Evolutionary conservation across 352 stramenopile species (phyloP).

Genomic region (Phytopythium sindhum): DNA sequence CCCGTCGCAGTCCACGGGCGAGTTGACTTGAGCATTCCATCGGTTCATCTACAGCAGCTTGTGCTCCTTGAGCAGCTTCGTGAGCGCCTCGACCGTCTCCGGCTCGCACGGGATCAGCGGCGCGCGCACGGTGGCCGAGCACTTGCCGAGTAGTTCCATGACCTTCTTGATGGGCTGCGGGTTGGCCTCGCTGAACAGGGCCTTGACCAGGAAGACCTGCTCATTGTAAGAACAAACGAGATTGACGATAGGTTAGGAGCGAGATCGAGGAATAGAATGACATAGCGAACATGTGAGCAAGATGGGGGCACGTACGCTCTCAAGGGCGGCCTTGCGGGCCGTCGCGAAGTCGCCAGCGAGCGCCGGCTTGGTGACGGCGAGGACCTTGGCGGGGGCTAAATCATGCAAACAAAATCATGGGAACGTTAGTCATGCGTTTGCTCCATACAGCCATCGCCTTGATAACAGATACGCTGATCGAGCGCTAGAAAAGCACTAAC

Average conservation of each 20-base stretch:
- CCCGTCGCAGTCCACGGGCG: too few relatives aligned
- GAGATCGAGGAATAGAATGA: background rate
- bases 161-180: slow-evolving; percentile 91
- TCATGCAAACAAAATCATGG: background rate
- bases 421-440: background rate
- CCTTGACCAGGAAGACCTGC: slow-evolving; percentile 89
- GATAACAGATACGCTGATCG: background rate
- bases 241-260: slow-evolving; percentile 72
- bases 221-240: slow-evolving; percentile 7
- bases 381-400: slow-evolving; percentile 77
- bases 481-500: slow-evolving; percentile 27
- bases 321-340: slow-evolving; percentile 79
- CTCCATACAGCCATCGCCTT: background rate
- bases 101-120: slow-evolving; percentile 72
- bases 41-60: slow-evolving; percentile 54
- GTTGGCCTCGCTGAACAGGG: slow-evolving; percentile 90
- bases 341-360: slow-evolving; percentile 77
- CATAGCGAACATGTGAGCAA: background rate
- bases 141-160: slow-evolving; percentile 87
- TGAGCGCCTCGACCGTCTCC: slow-evolving; percentile 63
- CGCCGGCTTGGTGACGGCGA: slow-evolving; percentile 75
- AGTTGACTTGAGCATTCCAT: background rate
- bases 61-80: slow-evolving; percentile 63
- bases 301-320: slow-evolving; percentile 54
- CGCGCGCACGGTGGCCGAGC: slow-evolving; percentile 61